Base-by-base conservation (phyloP, 768 basidiomycete genomes). In the Mycena kentingensis region DNA sequence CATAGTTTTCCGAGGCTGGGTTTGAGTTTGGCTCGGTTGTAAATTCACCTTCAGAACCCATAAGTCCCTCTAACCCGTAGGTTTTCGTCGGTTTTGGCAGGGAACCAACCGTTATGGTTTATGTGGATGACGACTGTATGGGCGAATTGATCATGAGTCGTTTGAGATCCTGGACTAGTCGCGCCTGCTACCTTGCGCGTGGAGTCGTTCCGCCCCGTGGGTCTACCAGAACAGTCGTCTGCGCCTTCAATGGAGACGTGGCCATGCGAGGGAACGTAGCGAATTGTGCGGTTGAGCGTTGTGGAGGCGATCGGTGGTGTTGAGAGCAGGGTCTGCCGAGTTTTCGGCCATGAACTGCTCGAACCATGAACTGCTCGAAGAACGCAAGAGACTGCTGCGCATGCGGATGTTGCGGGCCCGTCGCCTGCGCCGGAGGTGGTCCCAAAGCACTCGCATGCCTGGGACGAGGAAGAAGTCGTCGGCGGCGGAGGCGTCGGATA, bases 1-100 rank as follows among this genome's bases (percentile, higher is more conserved):
- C 98, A 98, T 67, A 98, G 93, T 0, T 95, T 94, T 6, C 90
- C 91, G 58, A 98, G 92, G 3, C n/a, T n/a, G n/a, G n/a, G n/a
- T n/a, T n/a, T n/a, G n/a, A n/a, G n/a, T n/a, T n/a, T n/a, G n/a
- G n/a, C n/a, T n/a, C n/a, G n/a, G n/a, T n/a, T n/a, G n/a, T n/a
- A n/a, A n/a, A n/a, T n/a, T n/a, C n/a, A n/a, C n/a, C n/a, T n/a
- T n/a, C n/a, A n/a, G n/a, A n/a, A n/a, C n/a, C n/a, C n/a, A n/a
- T n/a, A n/a, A n/a, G n/a, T n/a, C n/a, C n/a, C n/a, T n/a, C n/a
- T n/a, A n/a, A n/a, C n/a, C n/a, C n/a, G n/a, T n/a, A n/a, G n/a
- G n/a, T n/a, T n/a, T n/a, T n/a, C n/a, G n/a, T n/a, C n/a, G n/a
- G n/a, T n/a, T n/a, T n/a, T n/a, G n/a, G n/a, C n/a, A n/a, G n/a